Evolutionary conservation across 805 yeast genomes (phyloP).

Genomic region (Schwanniomyces vanrijiae): DNA sequence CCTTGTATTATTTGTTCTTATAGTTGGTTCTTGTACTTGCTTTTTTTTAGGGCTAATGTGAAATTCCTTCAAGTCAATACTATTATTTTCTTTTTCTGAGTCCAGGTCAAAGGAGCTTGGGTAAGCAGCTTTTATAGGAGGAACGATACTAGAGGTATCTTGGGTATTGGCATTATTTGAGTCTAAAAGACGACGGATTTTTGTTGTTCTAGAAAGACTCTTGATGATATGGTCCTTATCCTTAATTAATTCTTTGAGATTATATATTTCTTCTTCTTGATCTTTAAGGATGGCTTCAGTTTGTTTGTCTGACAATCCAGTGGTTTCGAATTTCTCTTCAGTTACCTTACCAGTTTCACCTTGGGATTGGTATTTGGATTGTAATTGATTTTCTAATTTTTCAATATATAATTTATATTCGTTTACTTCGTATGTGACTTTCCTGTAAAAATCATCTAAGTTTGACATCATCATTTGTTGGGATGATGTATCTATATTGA

Average conservation of each 20-base stretch:
- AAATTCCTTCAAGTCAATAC: conserved; percentile 17
- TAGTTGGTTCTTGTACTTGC: not conserved
- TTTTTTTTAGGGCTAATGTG: conserved; percentile 20
- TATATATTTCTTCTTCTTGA: conserved; percentile 67
- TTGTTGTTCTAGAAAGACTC: conserved; percentile 65
- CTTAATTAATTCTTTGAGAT: conserved; percentile 57
- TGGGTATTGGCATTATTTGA: conserved; percentile 21
- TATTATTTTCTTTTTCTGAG: conserved; percentile 11
- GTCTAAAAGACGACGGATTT: conserved; percentile 51
- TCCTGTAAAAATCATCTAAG: conserved; percentile 48
- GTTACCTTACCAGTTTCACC: not conserved
- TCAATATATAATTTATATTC: conserved; percentile 59
- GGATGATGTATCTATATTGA: conserved; percentile 32
- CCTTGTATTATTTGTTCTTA: not conserved
- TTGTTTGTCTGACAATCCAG: conserved; percentile 8
- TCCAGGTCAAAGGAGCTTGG: conserved; percentile 2
- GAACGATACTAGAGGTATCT: not conserved
- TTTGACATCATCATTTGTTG: conserved; percentile 46
- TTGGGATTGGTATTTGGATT: conserved; percentile 7
- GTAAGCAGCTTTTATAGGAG: not conserved
- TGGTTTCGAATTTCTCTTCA: not conserved
- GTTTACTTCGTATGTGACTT: conserved; percentile 51
- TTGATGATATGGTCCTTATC: conserved; percentile 80
- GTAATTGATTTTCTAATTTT: conserved; percentile 58
- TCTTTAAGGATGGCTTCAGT: conserved; percentile 46